Evolutionary conservation across 2,329 filamentous ascomycete genomes (phyloP).

Genomic region (Coniochaeta sp.): DNA sequence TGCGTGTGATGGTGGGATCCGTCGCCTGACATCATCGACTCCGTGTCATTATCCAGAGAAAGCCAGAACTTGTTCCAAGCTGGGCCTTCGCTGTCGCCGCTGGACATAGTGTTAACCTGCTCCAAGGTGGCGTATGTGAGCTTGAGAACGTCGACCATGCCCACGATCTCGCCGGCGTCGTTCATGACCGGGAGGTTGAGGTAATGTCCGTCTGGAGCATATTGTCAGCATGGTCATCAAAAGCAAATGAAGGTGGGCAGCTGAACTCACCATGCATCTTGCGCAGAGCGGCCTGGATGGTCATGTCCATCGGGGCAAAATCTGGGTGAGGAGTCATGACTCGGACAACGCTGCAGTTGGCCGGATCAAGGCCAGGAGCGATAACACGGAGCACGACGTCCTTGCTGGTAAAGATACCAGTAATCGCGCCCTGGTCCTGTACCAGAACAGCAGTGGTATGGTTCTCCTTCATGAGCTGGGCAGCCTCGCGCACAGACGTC

Average conservation of each 20-base stretch:
- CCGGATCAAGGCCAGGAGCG: conserved; percentile 87
- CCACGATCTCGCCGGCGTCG: conserved; percentile 91
- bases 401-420: conserved; percentile 98
- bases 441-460: conserved; percentile 95
- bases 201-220: conserved; percentile 81
- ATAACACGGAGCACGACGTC: conserved; percentile 97
- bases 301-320: conserved; percentile 98
- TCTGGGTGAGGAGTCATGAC: conserved; percentile 99
- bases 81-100: conserved; percentile 82
- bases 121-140: conserved; percentile 96
- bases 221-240: conserved; percentile 10
- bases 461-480: conserved; percentile 95
- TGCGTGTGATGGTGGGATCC: conserved; percentile 68
- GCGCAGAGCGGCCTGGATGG: conserved; percentile 90
- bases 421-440: conserved; percentile 94
- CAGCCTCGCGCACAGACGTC: conserved; percentile 94
- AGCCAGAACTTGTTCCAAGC: conserved; percentile 99
- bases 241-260: background rate
- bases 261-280: conserved; percentile 89
- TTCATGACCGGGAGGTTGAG: conserved; percentile 99
- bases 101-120: conserved; percentile 93
- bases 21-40: conserved; percentile 92
- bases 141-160: conserved; percentile 98
- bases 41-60: conserved; percentile 87
- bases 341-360: conserved; percentile 92